Evolutionary conservation across 75 land plant species (phyloP).

Genomic region (Pinus taeda): DNA sequence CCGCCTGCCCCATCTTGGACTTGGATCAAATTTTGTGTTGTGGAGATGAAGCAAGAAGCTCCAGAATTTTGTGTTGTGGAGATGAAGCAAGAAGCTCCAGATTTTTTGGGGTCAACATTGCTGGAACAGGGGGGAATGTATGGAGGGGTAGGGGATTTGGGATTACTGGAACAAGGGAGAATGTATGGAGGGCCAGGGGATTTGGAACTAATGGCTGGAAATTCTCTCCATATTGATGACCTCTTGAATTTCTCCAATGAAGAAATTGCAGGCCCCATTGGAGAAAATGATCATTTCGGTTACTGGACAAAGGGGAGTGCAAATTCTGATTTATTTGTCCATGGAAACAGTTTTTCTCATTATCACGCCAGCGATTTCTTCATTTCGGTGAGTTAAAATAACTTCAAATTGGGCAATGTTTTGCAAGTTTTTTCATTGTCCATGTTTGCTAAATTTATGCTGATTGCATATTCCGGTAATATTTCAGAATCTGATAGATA

Average conservation of each 20-base stretch:
- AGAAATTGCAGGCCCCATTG: slow-evolving; percentile 23
- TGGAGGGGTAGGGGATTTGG: neutral
- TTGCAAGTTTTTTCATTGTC: neutral
- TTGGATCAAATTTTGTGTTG: too few species aligned
- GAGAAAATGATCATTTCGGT: slow-evolving; percentile 10
- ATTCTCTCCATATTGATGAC: slow-evolving; percentile 56
- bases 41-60: too few species aligned
- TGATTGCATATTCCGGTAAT: too few species aligned
- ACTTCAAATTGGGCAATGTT: too few species aligned
- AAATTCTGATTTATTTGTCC: slow-evolving; percentile 3
- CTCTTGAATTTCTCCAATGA: slow-evolving; percentile 56
- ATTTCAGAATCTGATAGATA: too few species aligned
- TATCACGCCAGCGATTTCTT: slow-evolving; percentile 40
- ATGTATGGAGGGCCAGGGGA: neutral
- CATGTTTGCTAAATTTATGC: neutral
- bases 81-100: too few species aligned
- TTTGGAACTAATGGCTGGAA: slow-evolving; percentile 9
- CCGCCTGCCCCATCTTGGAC: too few species aligned
- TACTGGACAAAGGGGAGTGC: slow-evolving; percentile 4
- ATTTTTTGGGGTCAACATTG: too few species aligned
- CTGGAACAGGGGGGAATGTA: too few species aligned
- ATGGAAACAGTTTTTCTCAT: slow-evolving; percentile 6
- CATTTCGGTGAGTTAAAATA: slow-evolving; percentile 46
- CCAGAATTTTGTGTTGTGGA: too few species aligned
- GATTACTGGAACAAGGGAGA: too few species aligned